These are phyloP conservation scores for Aleurites moluccanus DNA, from an alignment of 441 rosid species.

Conservation along the genomic window DNA sequence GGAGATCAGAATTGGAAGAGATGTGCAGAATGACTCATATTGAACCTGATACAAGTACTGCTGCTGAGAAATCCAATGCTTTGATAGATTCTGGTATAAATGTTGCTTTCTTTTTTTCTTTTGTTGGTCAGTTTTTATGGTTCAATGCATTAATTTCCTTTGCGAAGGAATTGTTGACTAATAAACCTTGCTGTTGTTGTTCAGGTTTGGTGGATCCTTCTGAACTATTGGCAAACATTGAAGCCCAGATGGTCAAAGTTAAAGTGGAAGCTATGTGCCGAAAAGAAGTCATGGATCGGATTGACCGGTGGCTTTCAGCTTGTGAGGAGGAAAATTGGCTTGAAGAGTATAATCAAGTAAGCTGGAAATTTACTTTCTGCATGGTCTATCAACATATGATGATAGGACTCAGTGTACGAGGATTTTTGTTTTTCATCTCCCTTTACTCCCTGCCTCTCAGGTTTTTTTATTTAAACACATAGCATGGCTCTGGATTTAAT, in stretches of 20 bases:
- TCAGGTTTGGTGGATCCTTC: slow-evolving; percentile 72
- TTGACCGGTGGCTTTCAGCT: slow-evolving; percentile 88
- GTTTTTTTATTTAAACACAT: background rate
- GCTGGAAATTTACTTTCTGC: slow-evolving; percentile 8
- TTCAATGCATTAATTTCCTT: slow-evolving; percentile 6
- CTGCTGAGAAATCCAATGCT: slow-evolving; percentile 58
- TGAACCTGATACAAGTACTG: slow-evolving; percentile 53
- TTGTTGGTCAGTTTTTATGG: background rate
- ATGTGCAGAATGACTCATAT: slow-evolving; percentile 77
- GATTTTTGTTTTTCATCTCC: background rate
- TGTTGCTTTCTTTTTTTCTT: background rate
- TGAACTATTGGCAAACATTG: slow-evolving; percentile 60
- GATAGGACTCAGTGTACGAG: background rate
- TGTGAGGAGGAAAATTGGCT: slow-evolving; percentile 97
- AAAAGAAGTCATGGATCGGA: slow-evolving; percentile 82
- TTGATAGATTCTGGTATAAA: slow-evolving; percentile 73
- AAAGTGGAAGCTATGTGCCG: slow-evolving; percentile 77
- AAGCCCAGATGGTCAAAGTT: slow-evolving; percentile 65
- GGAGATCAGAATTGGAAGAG: slow-evolving; percentile 75
- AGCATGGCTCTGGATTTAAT: slow-evolving; percentile 1
- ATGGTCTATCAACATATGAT: slow-evolving; percentile 4
- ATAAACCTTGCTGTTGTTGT: slow-evolving; percentile 13
- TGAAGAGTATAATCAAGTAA: slow-evolving; percentile 81
- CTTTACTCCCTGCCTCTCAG: background rate
- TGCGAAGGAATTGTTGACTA: slow-evolving; percentile 4